phyloP scores from a whole-genome alignment of 1,139 yeast species.

The Scheffersomyces illinoinensis region DNA sequence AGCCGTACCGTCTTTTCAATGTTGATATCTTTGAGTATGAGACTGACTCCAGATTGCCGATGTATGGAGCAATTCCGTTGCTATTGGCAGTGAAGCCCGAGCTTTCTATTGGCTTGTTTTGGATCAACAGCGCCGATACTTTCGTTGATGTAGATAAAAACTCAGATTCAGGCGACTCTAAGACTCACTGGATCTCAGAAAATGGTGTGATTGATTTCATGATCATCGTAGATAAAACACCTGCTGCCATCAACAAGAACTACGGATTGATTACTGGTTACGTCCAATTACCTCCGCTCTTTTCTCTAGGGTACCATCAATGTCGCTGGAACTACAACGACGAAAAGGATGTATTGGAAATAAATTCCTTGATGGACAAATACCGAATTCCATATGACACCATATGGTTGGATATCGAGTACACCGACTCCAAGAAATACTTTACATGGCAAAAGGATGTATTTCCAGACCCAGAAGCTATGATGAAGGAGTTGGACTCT shows the following conservation, averaged over 20 bases:
- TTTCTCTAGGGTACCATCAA: conserved; percentile 79
- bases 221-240: conserved; percentile 63
- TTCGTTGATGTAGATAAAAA: conserved; percentile 69
- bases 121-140: conserved; percentile 94
- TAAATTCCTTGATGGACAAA: conserved; percentile 69
- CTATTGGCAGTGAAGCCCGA: conserved; percentile 67
- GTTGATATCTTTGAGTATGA: conserved; percentile 96
- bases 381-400: conserved; percentile 82
- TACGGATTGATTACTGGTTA: conserved; percentile 79
- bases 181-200: conserved; percentile 93
- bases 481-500: conserved; percentile 63
- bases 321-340: conserved; percentile 97
- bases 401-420: conserved; percentile 95
- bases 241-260: conserved; percentile 57
- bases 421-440: conserved; percentile 80
- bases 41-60: conserved; percentile 75
- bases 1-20: conserved; percentile 83
- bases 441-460: conserved; percentile 83
- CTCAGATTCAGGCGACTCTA: conserved; percentile 22
- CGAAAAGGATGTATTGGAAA: conserved; percentile 76
- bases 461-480: conserved; percentile 72
- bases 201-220: conserved; percentile 79
- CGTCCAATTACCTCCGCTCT: conserved; percentile 72
- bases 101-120: conserved; percentile 73
- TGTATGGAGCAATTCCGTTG: conserved; percentile 94